These are phyloP conservation scores for Podospora didyma DNA, from an alignment of 495 filamentous ascomycete species.

Conservation along the genomic window DNA sequence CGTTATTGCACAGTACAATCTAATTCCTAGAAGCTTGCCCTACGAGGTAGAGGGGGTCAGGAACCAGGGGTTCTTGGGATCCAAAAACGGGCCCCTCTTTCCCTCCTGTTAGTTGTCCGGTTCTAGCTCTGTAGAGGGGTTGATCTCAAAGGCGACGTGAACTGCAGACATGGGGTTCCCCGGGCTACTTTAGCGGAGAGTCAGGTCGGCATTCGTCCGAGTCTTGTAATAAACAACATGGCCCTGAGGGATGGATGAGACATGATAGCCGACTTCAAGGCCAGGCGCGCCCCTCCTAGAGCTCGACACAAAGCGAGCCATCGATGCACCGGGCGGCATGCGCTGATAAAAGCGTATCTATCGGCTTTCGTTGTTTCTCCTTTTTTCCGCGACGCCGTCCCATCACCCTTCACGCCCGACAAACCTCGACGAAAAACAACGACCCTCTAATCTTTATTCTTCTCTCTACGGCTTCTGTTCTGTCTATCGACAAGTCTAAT, in stretches of 20 bases:
- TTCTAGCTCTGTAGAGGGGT: not conserved
- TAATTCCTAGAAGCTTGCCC: not conserved
- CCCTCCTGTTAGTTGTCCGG: not conserved
- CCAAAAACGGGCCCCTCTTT: not conserved
- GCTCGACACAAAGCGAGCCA: not conserved
- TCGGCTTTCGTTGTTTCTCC: too few relatives aligned
- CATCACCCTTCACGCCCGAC: too few relatives aligned
- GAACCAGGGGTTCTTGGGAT: not conserved
- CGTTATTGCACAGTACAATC: too few relatives aligned
- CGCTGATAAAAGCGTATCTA: too few relatives aligned
- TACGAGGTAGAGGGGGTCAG: not conserved
- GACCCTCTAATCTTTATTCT: too few relatives aligned
- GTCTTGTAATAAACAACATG: conserved; percentile 1
- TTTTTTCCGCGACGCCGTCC: too few relatives aligned
- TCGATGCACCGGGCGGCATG: not conserved
- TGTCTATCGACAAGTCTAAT: too few relatives aligned
- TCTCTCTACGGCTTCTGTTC: too few relatives aligned
- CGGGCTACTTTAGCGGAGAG: not conserved
- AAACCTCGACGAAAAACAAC: too few relatives aligned
- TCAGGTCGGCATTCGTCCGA: not conserved
- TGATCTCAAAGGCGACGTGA: conserved; percentile 1
- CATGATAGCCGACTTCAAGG: conserved; percentile 2
- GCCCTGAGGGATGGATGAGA: not conserved
- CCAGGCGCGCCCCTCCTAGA: not conserved
- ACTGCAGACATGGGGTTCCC: not conserved